Percentiles rank a stretch among this genome's conserved stretches.
phyloP scores from a whole-genome alignment of 2,329 filamentous ascomycete genomes.

The Ampelomyces quisqualis region DNA sequence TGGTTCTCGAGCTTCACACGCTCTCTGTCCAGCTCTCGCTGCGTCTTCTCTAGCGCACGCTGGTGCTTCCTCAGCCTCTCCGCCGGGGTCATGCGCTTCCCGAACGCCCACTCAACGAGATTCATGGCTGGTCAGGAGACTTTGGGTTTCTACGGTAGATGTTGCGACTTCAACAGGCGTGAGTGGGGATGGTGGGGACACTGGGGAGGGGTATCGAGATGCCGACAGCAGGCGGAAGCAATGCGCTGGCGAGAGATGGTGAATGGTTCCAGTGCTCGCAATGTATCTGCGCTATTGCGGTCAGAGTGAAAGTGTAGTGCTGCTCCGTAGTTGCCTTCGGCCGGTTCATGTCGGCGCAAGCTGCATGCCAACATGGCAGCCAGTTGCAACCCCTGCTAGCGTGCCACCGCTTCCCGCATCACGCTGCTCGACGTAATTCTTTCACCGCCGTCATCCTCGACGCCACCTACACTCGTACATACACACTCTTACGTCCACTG shows the following conservation, averaged over 20 bases:
- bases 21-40: conserved; percentile 92
- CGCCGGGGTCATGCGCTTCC: conserved; percentile 97
- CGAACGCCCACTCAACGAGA: conserved; percentile 99
- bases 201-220: too few species aligned
- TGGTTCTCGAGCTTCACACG: conserved; percentile 96
- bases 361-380: too few species aligned
- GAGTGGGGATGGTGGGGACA: conserved; percentile 9
- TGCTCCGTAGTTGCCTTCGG: too few species aligned
- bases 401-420: neutral
- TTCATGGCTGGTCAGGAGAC: too few species aligned
- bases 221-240: too few species aligned
- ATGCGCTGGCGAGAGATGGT: too few species aligned
- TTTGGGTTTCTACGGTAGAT: too few species aligned
- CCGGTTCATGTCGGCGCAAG: too few species aligned
- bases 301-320: neutral
- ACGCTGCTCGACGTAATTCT: conserved; percentile 3
- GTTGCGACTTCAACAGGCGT: conserved; percentile 1
- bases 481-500: conserved; percentile 7
- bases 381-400: neutral
- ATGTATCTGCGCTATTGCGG: too few species aligned
- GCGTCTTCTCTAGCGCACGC: conserved; percentile 93
- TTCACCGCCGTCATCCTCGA: conserved; percentile 1
- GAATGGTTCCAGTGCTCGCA: too few species aligned
- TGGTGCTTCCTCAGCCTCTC: conserved; percentile 92
- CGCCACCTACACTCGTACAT: conserved; percentile 2